Percentiles rank a stretch among this genome's conserved stretches.
Evolutionary conservation across 441 rosid genomes (phyloP).

Genomic region (Macaranga tanarius): DNA sequence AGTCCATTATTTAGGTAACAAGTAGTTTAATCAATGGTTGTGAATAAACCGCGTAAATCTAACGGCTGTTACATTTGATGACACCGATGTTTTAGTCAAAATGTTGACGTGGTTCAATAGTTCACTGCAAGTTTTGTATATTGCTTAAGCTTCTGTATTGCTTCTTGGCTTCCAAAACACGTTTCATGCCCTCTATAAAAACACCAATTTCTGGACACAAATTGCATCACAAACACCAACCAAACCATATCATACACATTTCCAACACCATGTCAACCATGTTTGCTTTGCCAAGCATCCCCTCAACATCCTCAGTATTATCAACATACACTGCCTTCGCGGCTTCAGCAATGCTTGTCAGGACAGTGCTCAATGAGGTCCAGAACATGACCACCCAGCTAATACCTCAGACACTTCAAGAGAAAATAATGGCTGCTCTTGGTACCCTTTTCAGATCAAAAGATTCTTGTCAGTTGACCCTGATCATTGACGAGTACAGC

Average conservation of each 20-base stretch:
- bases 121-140: background rate
- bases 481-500: conserved; percentile 25
- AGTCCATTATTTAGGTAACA: too few relatives aligned
- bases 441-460: background rate
- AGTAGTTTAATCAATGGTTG: too few relatives aligned
- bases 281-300: conserved; percentile 19
- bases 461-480: conserved; percentile 20
- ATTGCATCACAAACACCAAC: background rate
- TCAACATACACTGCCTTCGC: conserved; percentile 26
- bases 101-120: background rate
- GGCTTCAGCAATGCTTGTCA: conserved; percentile 29
- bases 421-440: conserved; percentile 2
- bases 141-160: background rate
- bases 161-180: conserved; percentile 2
- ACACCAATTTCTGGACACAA: too few relatives aligned
- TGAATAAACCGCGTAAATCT: too few relatives aligned
- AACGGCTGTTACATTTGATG: too few relatives aligned
- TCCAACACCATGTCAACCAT: background rate
- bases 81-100: too few relatives aligned
- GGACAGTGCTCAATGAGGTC: conserved; percentile 16
- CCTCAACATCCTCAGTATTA: conserved; percentile 26
- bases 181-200: background rate
- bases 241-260: background rate
- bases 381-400: conserved; percentile 16
- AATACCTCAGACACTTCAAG: conserved; percentile 20